Conservation (phyloP, 2,329 filamentous ascomycete genomes). For the Samsoniella hepiali region DNA sequence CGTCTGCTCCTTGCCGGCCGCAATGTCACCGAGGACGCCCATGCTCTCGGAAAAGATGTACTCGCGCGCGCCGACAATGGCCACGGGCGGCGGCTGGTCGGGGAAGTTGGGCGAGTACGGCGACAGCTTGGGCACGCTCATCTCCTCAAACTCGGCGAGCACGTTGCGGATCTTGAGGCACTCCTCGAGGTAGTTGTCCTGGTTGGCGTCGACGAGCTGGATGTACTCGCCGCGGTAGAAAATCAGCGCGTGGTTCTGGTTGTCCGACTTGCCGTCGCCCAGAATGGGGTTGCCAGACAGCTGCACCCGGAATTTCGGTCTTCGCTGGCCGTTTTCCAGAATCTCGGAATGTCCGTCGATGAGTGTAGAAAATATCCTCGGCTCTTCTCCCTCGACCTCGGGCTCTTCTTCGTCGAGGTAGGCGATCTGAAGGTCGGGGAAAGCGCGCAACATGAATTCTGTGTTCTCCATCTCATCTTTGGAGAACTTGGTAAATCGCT, state of each 20-base stretch:
- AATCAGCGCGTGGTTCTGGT: conserved; percentile 96
- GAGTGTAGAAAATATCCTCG: conserved; percentile 88
- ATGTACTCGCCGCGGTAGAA: conserved; percentile 99
- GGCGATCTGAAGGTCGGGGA: conserved; percentile 95
- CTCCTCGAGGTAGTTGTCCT: conserved; percentile 98
- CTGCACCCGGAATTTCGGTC: conserved; percentile 95
- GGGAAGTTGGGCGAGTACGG: conserved; percentile 91
- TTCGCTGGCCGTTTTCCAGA: conserved; percentile 94
- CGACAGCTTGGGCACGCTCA: conserved; percentile 94
- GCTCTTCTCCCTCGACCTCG: conserved; percentile 84
- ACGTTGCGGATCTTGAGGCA: conserved; percentile 98
- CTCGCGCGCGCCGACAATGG: conserved; percentile 96
- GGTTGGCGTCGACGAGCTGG: conserved; percentile 97
- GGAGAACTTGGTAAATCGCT: conserved; percentile 97
- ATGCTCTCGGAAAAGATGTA: conserved; percentile 99
- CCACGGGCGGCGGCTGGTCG: conserved; percentile 60
- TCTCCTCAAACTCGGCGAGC: conserved; percentile 95
- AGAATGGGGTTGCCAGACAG: conserved; percentile 98
- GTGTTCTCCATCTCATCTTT: conserved; percentile 99
- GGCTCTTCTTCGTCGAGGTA: conserved; percentile 96
- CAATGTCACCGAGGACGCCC: conserved; percentile 95
- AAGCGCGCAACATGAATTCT: conserved; percentile 93
- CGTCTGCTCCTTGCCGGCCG: conserved; percentile 98
- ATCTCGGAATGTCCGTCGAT: conserved; percentile 97
- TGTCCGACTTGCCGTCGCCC: conserved; percentile 97